phyloP scores from a whole-genome alignment of 441 rosid genomes.

The Melastoma candidum region DNA sequence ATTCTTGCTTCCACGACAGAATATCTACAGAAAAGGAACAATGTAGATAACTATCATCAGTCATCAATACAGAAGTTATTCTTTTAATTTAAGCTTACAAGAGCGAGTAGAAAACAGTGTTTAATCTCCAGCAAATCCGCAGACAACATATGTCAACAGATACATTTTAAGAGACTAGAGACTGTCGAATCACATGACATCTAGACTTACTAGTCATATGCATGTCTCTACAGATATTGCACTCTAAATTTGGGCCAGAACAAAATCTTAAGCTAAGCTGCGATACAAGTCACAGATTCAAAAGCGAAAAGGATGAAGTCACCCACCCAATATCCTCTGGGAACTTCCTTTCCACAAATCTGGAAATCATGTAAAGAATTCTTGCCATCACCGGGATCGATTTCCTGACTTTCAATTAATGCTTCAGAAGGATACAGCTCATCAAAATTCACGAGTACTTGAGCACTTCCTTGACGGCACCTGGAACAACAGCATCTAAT shows the following conservation, averaged over 20 bases:
- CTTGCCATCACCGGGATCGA: conserved; percentile 23
- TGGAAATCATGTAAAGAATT: conserved; percentile 35
- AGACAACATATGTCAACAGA: no score
- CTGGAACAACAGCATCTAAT: conserved; percentile 31
- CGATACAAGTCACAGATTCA: not conserved
- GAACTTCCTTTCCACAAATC: conserved; percentile 92
- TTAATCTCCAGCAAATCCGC: no score
- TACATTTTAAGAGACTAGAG: no score
- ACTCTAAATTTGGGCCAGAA: no score
- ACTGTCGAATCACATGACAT: no score
- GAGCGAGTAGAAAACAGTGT: no score
- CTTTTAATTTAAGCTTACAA: no score
- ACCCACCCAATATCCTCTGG: conserved; percentile 93
- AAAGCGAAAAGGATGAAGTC: not conserved
- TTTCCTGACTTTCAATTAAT: conserved; percentile 24
- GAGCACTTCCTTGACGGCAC: conserved; percentile 94
- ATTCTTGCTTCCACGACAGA: conserved; percentile 95
- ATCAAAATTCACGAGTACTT: conserved; percentile 75
- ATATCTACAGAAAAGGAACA: conserved; percentile 52
- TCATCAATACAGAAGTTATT: no score
- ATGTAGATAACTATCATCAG: not conserved
- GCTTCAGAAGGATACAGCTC: conserved; percentile 51
- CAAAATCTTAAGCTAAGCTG: no score
- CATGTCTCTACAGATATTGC: no score
- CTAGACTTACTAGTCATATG: no score